A percentile compares a stretch with the other conserved stretches of the same genome.
Conservation (phyloP, 306 rosid species). For the Datisca glomerata region DNA sequence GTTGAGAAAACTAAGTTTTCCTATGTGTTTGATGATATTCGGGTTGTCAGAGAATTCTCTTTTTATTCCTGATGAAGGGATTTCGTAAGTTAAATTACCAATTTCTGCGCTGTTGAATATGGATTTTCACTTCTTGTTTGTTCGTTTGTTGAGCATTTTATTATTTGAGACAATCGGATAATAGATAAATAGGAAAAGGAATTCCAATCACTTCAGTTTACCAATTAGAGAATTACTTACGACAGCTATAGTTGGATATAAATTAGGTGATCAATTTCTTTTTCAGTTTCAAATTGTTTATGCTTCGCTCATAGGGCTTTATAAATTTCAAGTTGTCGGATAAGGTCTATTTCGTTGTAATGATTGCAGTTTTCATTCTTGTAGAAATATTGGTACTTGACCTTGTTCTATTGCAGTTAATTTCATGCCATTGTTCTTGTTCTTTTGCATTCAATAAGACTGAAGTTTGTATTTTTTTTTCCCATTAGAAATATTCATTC, state of each 20-base stretch:
- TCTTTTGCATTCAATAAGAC: neutral
- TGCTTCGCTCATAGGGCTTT: neutral
- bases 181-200: too few relatives aligned
- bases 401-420: neutral
- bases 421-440: neutral
- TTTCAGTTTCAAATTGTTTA: neutral
- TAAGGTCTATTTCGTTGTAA: too few relatives aligned
- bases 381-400: neutral
- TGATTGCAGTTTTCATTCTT: neutral
- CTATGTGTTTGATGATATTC: constrained; percentile 1
- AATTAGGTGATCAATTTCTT: too few relatives aligned
- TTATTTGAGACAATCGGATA: neutral
- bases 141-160: neutral
- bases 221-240: too few relatives aligned
- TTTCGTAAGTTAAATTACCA: too few relatives aligned
- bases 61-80: neutral
- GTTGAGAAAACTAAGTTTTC: neutral
- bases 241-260: too few relatives aligned
- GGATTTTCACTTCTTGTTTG: neutral
- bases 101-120: neutral
- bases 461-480: constrained; percentile 1
- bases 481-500: constrained; percentile 5
- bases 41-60: neutral
- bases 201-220: too few relatives aligned
- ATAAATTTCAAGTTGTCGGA: too few relatives aligned